These are phyloP conservation scores for Lipomyces japonicus DNA, from an alignment of 805 yeast species.

Conservation along the genomic window DNA sequence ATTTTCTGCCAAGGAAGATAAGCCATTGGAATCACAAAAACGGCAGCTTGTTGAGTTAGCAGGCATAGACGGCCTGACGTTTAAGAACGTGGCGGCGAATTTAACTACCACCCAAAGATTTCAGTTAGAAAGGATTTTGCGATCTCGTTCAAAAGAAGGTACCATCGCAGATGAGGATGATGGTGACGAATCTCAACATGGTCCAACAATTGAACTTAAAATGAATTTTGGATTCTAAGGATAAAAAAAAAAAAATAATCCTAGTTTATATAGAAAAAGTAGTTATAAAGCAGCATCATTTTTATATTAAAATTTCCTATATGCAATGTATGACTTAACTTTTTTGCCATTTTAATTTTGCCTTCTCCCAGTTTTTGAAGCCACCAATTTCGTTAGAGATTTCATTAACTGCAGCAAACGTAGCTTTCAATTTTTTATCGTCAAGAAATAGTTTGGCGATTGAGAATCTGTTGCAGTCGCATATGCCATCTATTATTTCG, in stretches of 20 bases:
- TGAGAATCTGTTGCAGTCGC: slow-evolving; percentile 11
- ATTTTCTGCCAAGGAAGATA: slow-evolving; percentile 15
- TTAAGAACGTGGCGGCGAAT: slow-evolving; percentile 42
- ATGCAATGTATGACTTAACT: too few species aligned
- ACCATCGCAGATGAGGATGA: background rate
- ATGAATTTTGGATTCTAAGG: background rate
- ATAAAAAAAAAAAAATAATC: background rate
- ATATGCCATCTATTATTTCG: background rate
- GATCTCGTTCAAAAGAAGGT: slow-evolving; percentile 8
- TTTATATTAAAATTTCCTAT: too few species aligned
- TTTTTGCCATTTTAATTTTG: background rate
- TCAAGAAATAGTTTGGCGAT: slow-evolving; percentile 18
- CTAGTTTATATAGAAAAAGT: too few species aligned
- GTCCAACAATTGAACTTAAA: background rate
- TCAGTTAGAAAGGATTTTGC: slow-evolving; percentile 23
- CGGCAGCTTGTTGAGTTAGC: slow-evolving; percentile 36
- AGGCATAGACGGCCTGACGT: slow-evolving; percentile 32
- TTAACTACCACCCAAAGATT: slow-evolving; percentile 41
- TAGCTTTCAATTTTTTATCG: background rate
- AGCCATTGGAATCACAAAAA: slow-evolving; percentile 12
- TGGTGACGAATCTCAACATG: background rate
- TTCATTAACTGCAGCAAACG: slow-evolving; percentile 2
- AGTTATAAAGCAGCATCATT: background rate
- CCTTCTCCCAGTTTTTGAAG: background rate
- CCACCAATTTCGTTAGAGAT: background rate